Percentiles rank a stretch among this genome's conserved stretches.
Conservation (phyloP, 2,329 filamentous ascomycete genomes). For the Verticillium alfalfae region DNA sequence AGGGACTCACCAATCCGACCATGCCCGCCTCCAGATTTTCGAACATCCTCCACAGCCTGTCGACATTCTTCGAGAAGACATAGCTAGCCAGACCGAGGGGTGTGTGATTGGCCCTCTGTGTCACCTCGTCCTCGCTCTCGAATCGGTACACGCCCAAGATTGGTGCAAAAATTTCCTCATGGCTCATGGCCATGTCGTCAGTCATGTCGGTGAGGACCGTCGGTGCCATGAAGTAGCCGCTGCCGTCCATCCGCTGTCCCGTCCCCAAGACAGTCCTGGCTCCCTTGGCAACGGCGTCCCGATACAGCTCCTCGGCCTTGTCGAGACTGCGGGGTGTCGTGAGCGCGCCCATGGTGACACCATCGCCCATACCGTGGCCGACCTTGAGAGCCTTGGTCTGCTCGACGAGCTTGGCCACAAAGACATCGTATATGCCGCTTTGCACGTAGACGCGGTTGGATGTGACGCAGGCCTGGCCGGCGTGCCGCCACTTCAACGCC, state of each 20-base stretch:
- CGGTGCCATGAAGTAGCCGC: constrained; percentile 66
- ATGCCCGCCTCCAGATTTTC: constrained; percentile 58
- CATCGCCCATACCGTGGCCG: constrained; percentile 54
- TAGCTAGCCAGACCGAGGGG: constrained; percentile 72
- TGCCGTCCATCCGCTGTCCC: constrained; percentile 37
- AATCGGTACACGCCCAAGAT: constrained; percentile 68
- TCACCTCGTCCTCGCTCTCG: constrained; percentile 64
- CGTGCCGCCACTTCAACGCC: constrained; percentile 24
- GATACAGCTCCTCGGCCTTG: constrained; percentile 54
- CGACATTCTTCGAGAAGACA: constrained; percentile 54
- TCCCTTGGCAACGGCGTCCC: constrained; percentile 58
- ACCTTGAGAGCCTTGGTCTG: constrained; percentile 49
- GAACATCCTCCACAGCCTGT: constrained; percentile 32
- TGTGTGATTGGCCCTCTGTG: constrained; percentile 61
- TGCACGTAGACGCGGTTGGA: constrained; percentile 35
- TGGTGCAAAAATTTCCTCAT: constrained; percentile 73
- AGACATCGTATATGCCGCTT: constrained; percentile 49
- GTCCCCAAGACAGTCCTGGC: constrained; percentile 61
- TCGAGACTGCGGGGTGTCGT: constrained; percentile 50
- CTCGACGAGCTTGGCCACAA: constrained; percentile 48
- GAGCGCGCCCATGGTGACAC: constrained; percentile 54
- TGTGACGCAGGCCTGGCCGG: constrained; percentile 44
- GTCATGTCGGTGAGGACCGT: constrained; percentile 67
- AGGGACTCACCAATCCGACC: constrained; percentile 37
- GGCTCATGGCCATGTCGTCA: constrained; percentile 58